Base-by-base conservation (phyloP, 2,329 filamentous ascomycete genomes). In the Elsinoe ampelina region DNA sequence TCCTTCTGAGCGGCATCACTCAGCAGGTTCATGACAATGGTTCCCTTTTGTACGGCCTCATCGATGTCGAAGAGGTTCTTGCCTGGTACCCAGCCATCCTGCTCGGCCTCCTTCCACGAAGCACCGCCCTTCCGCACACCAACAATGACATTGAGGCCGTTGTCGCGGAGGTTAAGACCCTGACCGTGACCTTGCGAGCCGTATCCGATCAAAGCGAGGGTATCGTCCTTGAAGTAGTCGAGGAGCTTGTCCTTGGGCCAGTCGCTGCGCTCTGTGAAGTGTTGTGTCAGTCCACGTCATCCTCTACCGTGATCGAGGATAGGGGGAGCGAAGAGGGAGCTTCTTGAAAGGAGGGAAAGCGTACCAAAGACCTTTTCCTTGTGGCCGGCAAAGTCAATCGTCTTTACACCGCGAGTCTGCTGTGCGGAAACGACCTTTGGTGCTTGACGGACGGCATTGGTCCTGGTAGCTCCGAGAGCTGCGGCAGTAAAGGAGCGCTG, bases 161-260 rank as follows among this genome's bases (percentile, higher is more conserved):
- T 96, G 84, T 98, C 93, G 77, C 93, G 92, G 73, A 98, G 87
- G 84, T 98, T 98, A 63, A 98, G 89, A 74, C 93, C 95, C 80
- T 98, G 93, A 66, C 93, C 93, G 82, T 98, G 93, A 69, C 93
- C 93, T 80, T 96, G 91, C 63, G 91, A 96, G 70, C 85, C 93
- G 78, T 98, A 98, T 74, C 93, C 93, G 76, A 98, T 98, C 71
- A 98, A 87, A 71, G 93, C 93, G 68, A 98, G 89, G 66, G 92
- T 97, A 77, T 98, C 93, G 79, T 98, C 84, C 84, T 97, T 97
- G 88, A 98, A 98, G 86, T 92, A 98, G 64, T 97, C 89, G 73
- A 93, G 80, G 73, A 98, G 89, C 86, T 95, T 97, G 82, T 96
- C 92, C 75, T 87, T 84, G 66, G 93, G 93, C 93, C 93, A 98